phyloP scores from a whole-genome alignment of 2,329 filamentous ascomycete genomes.

The Paecilomyces formosus region DNA sequence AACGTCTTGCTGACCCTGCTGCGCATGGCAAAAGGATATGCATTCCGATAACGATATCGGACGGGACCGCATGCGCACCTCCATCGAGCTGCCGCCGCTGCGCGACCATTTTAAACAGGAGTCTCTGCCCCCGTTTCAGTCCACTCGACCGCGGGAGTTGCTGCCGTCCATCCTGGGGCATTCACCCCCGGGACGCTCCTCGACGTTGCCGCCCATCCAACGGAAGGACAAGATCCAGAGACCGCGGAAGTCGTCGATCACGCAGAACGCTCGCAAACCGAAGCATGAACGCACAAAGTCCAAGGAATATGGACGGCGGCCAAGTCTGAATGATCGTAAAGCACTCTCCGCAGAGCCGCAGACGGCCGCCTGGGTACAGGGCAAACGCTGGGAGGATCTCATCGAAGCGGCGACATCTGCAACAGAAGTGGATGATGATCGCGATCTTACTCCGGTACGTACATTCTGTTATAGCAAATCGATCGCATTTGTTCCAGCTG shows the following conservation, averaged over 20 bases:
- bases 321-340: slow-evolving; percentile 70
- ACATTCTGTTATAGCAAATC: neutral
- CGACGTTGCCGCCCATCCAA: slow-evolving; percentile 78
- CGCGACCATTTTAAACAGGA: slow-evolving; percentile 65
- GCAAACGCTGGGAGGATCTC: slow-evolving; percentile 91
- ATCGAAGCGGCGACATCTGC: slow-evolving; percentile 92
- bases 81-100: slow-evolving; percentile 67
- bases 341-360: slow-evolving; percentile 80
- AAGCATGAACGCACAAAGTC: slow-evolving; percentile 79
- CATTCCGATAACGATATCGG: slow-evolving; percentile 63
- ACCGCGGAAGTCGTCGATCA: slow-evolving; percentile 78
- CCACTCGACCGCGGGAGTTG: slow-evolving; percentile 60
- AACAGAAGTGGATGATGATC: slow-evolving; percentile 79
- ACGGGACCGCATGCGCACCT: slow-evolving; percentile 54
- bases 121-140: slow-evolving; percentile 57
- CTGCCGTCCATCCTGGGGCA: slow-evolving; percentile 71
- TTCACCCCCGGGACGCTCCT: slow-evolving; percentile 79
- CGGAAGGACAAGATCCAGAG: slow-evolving; percentile 63
- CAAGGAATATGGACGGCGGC: slow-evolving; percentile 63
- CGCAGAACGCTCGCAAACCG: slow-evolving; percentile 65
- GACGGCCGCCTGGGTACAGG: slow-evolving; percentile 61
- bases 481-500: neutral
- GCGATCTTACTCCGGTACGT: slow-evolving; percentile 77
- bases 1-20: slow-evolving; percentile 9
- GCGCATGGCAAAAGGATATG: slow-evolving; percentile 50